Evolutionary conservation across 2,329 filamentous ascomycete species (phyloP).

Genomic region (Paraphaeosphaeria sporulosa): DNA sequence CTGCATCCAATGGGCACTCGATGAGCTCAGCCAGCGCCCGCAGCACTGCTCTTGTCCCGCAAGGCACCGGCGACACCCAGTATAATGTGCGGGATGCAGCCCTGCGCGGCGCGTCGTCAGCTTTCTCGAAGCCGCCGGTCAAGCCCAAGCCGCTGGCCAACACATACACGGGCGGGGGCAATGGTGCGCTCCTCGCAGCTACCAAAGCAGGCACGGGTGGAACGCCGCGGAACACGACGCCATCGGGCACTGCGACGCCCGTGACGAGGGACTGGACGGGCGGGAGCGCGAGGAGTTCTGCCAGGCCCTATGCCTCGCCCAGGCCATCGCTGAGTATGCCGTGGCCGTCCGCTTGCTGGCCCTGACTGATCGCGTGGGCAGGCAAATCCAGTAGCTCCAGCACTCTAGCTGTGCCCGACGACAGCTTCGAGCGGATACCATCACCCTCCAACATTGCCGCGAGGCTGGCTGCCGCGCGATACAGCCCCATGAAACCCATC

Average conservation of each 20-base stretch:
- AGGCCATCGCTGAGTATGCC: conserved; percentile 25
- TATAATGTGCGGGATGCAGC: conserved; percentile 54
- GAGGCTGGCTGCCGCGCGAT: conserved; percentile 68
- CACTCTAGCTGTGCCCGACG: conserved; percentile 40
- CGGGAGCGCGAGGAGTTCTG: conserved; percentile 32
- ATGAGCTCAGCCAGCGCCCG: conserved; percentile 45
- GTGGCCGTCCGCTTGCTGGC: not conserved
- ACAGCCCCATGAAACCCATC: conserved; percentile 54
- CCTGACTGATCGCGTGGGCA: conserved; percentile 20
- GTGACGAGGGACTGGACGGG: conserved; percentile 42
- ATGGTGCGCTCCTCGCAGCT: conserved; percentile 57
- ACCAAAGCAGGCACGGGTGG: conserved; percentile 49
- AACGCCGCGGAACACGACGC: conserved; percentile 22
- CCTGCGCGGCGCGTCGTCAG: conserved; percentile 57
- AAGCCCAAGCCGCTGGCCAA: conserved; percentile 51
- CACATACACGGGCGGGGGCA: conserved; percentile 49
- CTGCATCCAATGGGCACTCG: conserved; percentile 44
- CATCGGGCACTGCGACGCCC: conserved; percentile 26
- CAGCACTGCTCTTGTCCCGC: conserved; percentile 37
- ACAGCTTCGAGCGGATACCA: conserved; percentile 44
- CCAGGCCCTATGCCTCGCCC: conserved; percentile 34
- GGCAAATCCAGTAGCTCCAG: conserved; percentile 41
- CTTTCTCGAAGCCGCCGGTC: conserved; percentile 55
- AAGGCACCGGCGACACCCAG: conserved; percentile 44
- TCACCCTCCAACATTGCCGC: conserved; percentile 70